Percentiles rank a stretch among this genome's conserved stretches.
Conservation (phyloP, 306 rosid species). For the Casuarina glauca region DNA sequence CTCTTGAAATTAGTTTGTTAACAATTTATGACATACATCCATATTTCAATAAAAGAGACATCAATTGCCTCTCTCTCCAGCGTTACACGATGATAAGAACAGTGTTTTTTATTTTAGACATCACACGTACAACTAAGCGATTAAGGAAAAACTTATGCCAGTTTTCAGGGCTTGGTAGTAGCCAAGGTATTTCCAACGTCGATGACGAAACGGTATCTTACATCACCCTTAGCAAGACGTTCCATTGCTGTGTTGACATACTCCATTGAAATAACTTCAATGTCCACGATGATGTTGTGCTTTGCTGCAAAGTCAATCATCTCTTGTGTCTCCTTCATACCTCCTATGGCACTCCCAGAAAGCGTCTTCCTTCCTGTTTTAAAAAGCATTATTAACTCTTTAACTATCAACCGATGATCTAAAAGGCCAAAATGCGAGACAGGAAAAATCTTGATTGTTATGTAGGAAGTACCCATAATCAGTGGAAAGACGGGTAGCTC, state of each 20-base stretch:
- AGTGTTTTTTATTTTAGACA: too few species aligned
- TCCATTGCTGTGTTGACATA: constrained; percentile 27
- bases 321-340: constrained; percentile 34
- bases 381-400: neutral
- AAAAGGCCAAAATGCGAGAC: too few species aligned
- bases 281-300: constrained; percentile 23
- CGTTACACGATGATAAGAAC: too few species aligned
- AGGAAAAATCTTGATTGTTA: too few species aligned
- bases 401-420: too few species aligned
- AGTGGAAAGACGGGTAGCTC: constrained; percentile 29
- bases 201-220: constrained; percentile 26
- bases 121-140: too few species aligned
- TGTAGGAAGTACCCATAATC: constrained; percentile 1
- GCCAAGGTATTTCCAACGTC: constrained; percentile 26
- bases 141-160: neutral
- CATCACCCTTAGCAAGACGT: constrained; percentile 19
- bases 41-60: too few species aligned
- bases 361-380: constrained; percentile 17
- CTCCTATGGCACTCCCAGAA: constrained; percentile 17
- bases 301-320: constrained; percentile 37
- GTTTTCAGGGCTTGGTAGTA: neutral
- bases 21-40: too few species aligned
- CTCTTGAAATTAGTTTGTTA: too few species aligned
- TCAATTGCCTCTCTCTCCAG: too few species aligned
- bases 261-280: constrained; percentile 14